Evolutionary conservation across 345 rosid species (phyloP), one percentile per base, ranked within the genome.

Genomic region (Brassica incana): DNA sequence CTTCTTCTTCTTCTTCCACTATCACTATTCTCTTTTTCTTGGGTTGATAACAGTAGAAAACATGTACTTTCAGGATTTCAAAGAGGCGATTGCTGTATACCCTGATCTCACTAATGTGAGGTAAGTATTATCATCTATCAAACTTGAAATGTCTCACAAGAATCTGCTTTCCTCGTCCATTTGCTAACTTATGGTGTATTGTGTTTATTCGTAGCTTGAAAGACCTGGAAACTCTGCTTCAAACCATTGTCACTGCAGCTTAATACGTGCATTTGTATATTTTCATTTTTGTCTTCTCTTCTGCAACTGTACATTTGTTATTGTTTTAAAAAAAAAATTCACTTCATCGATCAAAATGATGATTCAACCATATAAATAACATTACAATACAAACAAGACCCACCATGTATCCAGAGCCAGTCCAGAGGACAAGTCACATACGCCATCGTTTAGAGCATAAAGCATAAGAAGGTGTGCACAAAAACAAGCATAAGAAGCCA

Each of bases 101-200:
- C 92, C 97, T 56, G 99, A 95, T 79, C 79, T 95, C 84, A 84
- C 90, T 73, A 85, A 83, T 54, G 91, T 92, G 69, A 89, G 87
- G 97, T 90, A 87, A 69, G 76, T 75, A 71, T 10, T 0, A 11
- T 63, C 48, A 59, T 38, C 59, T 58, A 76, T 29, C 23, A 70
- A 69, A 50, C 18, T 25, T 43, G 5, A 48, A 36, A 29, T 3
- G 3, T 32, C 72, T 25, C 61, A 29, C 18, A 30, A 8, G 9
- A 58, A 30, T 36, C 67, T 50, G 11, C 48, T 33, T 62, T 45
- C 52, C 10, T 11, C 15, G 25, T 8, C 16, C 54, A 15, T 59
- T 45, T 29, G 11, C 69, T 45, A 67, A 50, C 5, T 6, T 16
- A 52, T 29, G 25, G 25, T 62, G 59, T 68, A 25, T 74, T 11